A percentile compares a stretch with the other conserved stretches of the same genome.
These are phyloP conservation scores for Penicillium verrucosum DNA, from an alignment of 2,329 filamentous ascomycete genomes.

Conservation along the genomic window DNA sequence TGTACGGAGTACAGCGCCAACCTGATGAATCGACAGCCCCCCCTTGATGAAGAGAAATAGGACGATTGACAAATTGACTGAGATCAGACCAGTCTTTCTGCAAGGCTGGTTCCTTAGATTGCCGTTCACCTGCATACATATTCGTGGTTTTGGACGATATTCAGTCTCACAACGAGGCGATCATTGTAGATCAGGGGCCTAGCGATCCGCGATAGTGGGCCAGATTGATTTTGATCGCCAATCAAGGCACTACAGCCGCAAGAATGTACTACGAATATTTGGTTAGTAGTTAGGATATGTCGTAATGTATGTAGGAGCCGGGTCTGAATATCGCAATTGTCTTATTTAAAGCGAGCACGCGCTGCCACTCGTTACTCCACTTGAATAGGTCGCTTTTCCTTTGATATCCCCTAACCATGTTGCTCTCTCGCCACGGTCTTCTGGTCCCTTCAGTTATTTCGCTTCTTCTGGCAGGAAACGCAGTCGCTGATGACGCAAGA, in stretches of 20 bases:
- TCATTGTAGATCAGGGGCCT: constrained; percentile 22
- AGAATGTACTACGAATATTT: constrained; percentile 16
- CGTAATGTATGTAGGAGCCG: constrained; percentile 10
- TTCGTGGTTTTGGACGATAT: neutral
- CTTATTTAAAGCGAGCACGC: constrained; percentile 15
- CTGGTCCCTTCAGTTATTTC: constrained; percentile 8
- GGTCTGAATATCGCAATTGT: neutral
- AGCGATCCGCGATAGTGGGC: constrained; percentile 11
- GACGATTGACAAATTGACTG: neutral
- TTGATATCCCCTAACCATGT: constrained; percentile 8
- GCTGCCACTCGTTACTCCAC: neutral
- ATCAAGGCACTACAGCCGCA: constrained; percentile 12
- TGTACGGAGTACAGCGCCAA: neutral
- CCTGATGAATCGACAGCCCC: neutral
- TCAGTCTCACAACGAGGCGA: constrained; percentile 9
- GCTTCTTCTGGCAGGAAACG: constrained; percentile 4
- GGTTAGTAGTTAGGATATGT: constrained; percentile 10
- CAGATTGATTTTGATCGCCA: constrained; percentile 11
- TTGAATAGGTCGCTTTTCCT: constrained; percentile 1
- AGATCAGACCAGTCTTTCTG: constrained; percentile 2
- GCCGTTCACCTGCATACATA: neutral
- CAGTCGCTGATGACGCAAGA: constrained; percentile 13
- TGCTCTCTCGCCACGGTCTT: constrained; percentile 10
- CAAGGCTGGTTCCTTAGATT: constrained; percentile 9
- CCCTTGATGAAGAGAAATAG: neutral